Evolutionary conservation across 164 flowering plant species (phyloP), one percentile per base, ranked within the genome.

Genomic region (Macadamia tetraphylla): DNA sequence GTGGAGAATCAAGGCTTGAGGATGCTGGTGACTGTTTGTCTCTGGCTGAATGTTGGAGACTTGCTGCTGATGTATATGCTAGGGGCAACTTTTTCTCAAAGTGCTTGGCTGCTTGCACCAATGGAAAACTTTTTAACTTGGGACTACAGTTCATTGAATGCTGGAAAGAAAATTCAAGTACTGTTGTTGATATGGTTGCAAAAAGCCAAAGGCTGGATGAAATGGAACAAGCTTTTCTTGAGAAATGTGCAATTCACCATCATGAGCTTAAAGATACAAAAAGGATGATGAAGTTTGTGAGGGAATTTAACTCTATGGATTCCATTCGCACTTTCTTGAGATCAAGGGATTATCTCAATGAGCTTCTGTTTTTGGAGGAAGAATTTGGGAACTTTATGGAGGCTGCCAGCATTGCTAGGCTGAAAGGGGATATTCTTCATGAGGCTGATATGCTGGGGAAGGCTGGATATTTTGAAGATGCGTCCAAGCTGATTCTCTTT

Each of bases 401-500:
- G 68, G 89, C 92, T 62, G 84, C 86, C 6, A 53, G 74, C 31
- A 79, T 84, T 58, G 89, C 89, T 17, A 76, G 71, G 67, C 8
- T 53, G 63, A 80, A 63, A 59, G 90, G 90, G 6, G 74, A 87
- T 66, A 32, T 73, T 60, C 71, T 81, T 15, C 78, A 46, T 58
- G 86, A 80, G 73, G 88, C 84, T 61, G 85, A 87, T 73, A 75
- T 90, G 66, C 71, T 82, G 12, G 86, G 66, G 56, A 86, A 89
- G 76, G 86, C 83, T 42, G 86, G 83, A 9, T 48, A 73, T 9
- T 81, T 58, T 55, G 70, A 65, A 30, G 81, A 82, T 12, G 88
- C 93, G 9, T 75, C 85, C 1, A 60, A 5, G 10, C 74, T 80
- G 35, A 60, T 83, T 32, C 77, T 89, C 11, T 78, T 68, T 53